A percentile compares a stretch with the other conserved stretches of the same genome.
These are phyloP conservation scores for Cladorrhinum sp. DNA, from an alignment of 2,329 filamentous ascomycete genomes.

Conservation along the genomic window DNA sequence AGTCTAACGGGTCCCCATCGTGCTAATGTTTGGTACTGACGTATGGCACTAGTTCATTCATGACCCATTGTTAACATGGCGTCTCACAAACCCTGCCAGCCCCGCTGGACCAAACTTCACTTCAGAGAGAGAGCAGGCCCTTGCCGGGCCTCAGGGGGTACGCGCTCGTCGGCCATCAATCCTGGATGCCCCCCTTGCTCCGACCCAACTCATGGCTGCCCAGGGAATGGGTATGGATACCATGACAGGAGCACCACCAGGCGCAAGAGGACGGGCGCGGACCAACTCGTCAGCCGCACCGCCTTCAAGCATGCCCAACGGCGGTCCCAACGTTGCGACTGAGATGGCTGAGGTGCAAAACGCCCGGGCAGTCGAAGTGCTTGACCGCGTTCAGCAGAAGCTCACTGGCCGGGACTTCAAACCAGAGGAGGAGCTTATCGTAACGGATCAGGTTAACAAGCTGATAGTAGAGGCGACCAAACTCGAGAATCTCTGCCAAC, in stretches of 20 bases:
- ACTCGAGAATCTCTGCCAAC: slow-evolving; percentile 95
- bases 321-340: slow-evolving; percentile 34
- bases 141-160: slow-evolving; percentile 45
- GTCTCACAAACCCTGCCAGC: slow-evolving; percentile 65
- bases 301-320: slow-evolving; percentile 33
- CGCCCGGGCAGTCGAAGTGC: slow-evolving; percentile 83
- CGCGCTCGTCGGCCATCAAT: slow-evolving; percentile 67
- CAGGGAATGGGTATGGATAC: slow-evolving; percentile 34
- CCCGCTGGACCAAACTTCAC: slow-evolving; percentile 66
- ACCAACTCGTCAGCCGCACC: slow-evolving; percentile 55
- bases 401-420: slow-evolving; percentile 92
- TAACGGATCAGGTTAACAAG: slow-evolving; percentile 88
- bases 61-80: slow-evolving; percentile 97
- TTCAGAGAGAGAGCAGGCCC: slow-evolving; percentile 55
- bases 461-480: slow-evolving; percentile 94
- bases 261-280: slow-evolving; percentile 51
- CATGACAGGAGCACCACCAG: slow-evolving; percentile 46
- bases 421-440: slow-evolving; percentile 75
- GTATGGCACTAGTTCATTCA: slow-evolving; percentile 76
- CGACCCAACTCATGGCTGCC: slow-evolving; percentile 55
- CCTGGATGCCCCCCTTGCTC: slow-evolving; percentile 60
- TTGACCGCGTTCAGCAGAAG: slow-evolving; percentile 91
- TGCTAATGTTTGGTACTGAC: neutral
- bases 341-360: slow-evolving; percentile 80
- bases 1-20: slow-evolving; percentile 49